Conservation (phyloP, 2,329 filamentous ascomycete genomes). For the Cordyceps militaris region DNA sequence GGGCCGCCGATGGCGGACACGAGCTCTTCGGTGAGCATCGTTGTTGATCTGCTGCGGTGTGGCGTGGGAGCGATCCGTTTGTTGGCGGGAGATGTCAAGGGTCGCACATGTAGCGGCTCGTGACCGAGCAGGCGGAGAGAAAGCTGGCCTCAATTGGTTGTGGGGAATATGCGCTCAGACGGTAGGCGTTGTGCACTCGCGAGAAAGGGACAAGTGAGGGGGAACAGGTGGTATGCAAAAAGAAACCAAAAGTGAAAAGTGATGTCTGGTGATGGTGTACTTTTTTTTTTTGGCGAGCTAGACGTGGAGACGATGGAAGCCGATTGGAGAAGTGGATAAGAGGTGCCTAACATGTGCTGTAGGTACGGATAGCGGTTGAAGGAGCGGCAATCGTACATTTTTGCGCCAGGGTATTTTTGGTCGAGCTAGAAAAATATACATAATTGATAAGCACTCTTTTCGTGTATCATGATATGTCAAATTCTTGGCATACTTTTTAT, state of each 20-base stretch:
- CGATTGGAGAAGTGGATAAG: neutral
- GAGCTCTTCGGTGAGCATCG: constrained; percentile 55
- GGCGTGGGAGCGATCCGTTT: neutral
- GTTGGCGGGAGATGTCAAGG: neutral
- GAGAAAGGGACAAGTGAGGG: neutral
- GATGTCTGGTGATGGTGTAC: neutral
- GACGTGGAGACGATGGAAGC: constrained; percentile 8
- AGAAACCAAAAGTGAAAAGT: neutral
- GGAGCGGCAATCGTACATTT: no score
- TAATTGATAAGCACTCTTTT: no score
- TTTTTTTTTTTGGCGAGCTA: constrained; percentile 4
- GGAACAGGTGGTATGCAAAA: neutral
- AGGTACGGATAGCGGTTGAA: neutral
- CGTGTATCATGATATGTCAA: no score
- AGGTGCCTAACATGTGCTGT: neutral
- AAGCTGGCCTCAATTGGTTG: neutral
- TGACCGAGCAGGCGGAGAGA: neutral
- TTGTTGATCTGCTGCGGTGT: neutral
- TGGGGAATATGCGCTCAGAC: neutral
- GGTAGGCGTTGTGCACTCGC: neutral
- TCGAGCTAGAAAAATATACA: no score
- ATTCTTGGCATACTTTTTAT: no score
- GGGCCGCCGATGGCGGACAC: constrained; percentile 52
- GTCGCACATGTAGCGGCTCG: neutral
- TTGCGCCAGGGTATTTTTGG: no score